Base-by-base conservation (phyloP, 192 early-diverging fungal species). In the Glomus cerebriforme region DNA sequence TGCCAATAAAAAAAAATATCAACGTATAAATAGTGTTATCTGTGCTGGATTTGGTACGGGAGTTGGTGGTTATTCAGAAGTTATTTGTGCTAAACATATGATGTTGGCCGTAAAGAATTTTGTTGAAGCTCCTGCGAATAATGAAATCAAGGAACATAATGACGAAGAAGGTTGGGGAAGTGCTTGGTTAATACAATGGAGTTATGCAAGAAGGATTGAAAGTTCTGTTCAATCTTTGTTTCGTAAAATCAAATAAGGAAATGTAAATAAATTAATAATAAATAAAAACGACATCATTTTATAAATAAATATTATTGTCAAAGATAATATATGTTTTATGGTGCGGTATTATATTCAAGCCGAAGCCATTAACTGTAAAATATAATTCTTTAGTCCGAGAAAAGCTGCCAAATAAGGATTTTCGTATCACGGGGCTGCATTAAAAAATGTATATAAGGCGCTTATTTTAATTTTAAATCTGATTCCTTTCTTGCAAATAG, bases 1-100 rank as follows among this genome's bases (percentile, higher is more conserved):
- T 37, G 60, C 19, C 10, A 39, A n/a, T 29, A 8, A 68, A 24
- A 31, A 31, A 15, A 31, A 58, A 10, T 67, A 80, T 26, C 29
- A 80, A 34, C 45, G 79, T 27, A 80, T 80, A 47, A 75, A 73
- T 59, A 64, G 34, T 43, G 37, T 80, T 64, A 9, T 80, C 13
- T 75, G 71, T 45, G 62, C 73, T 2, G 79, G 79, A n/a, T 75
- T 80, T 73, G 79, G 79, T 4, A 76, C 79, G 0, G 79, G 79
- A 27, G 79, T 74, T 54, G 79, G 79, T 13, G 34, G 24, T 22
- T 67, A 75, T 19, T 19, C 79, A 5, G 69, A 31, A 58, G 27
- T 76, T 32, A 17, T 4, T 29, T 80, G 79, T 76, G 79, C 79
- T 15, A 63, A 47, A 54, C 79, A 80, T 27, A 80, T 80, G 79